Conservation (phyloP, 352 stramenopile species). For the Phytophthora pluvialis region DNA sequence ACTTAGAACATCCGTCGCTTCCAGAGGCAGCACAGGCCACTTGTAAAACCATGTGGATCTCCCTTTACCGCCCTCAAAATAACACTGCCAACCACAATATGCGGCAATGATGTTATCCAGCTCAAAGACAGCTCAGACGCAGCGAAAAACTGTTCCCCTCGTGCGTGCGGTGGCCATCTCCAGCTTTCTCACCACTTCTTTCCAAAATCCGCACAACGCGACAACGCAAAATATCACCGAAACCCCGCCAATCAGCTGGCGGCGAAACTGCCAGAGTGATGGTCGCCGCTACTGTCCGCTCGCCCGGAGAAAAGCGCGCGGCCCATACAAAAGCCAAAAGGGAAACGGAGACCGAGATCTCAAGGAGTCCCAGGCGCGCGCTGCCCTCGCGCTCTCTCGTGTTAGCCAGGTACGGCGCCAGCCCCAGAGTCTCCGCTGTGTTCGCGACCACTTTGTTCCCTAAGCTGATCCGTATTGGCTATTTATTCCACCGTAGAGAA, state of each 20-base stretch:
- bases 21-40: too few relatives aligned
- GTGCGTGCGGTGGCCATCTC: neutral
- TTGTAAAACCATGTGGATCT: too few relatives aligned
- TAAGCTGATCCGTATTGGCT: too few relatives aligned
- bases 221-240: slow-evolving; percentile 18
- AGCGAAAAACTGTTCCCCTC: slow-evolving; percentile 1
- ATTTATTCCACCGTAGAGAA: neutral
- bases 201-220: slow-evolving; percentile 7
- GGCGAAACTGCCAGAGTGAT: slow-evolving; percentile 24
- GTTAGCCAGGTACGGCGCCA: slow-evolving; percentile 2
- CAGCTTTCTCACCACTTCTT: slow-evolving; percentile 4
- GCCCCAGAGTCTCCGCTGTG: neutral
- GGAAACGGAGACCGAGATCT: slow-evolving; percentile 22
- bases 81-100: neutral
- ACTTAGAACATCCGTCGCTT: too few relatives aligned
- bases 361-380: slow-evolving; percentile 1
- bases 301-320: neutral
- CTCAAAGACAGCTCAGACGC: neutral
- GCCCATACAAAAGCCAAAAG: slow-evolving; percentile 30
- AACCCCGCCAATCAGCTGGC: slow-evolving; percentile 9
- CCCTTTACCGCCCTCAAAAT: neutral
- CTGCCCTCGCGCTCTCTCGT: neutral
- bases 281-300: slow-evolving; percentile 16
- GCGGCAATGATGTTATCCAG: neutral
- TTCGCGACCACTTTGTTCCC: too few relatives aligned